A percentile compares a stretch with the other conserved stretches of the same genome.
phyloP scores from a whole-genome alignment of 495 filamentous ascomycete species.

The Penicillium samsonianum region DNA sequence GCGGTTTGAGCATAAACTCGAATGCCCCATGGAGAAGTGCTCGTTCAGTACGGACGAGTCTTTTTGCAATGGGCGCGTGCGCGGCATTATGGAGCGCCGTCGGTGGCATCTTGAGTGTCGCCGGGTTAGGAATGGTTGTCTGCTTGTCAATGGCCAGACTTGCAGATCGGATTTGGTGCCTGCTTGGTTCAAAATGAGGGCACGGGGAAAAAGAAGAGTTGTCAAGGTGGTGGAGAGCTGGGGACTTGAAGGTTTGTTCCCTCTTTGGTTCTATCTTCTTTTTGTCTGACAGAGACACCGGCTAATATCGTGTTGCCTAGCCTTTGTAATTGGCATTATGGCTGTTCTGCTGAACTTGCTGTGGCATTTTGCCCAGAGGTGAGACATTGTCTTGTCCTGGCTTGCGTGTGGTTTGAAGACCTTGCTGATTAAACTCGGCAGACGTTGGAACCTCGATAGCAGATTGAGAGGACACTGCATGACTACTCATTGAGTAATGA shows the following conservation, averaged over 20 bases:
- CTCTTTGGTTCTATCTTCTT: neutral
- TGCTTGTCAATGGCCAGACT: constrained; percentile 38
- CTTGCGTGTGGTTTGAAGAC: neutral
- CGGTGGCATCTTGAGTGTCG: constrained; percentile 46
- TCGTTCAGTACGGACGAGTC: constrained; percentile 48
- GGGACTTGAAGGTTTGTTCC: constrained; percentile 36
- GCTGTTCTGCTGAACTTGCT: constrained; percentile 8
- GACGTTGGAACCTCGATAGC: neutral
- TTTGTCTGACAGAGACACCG: neutral
- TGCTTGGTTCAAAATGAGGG: constrained; percentile 34
- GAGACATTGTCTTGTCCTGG: neutral
- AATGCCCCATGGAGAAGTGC: constrained; percentile 52
- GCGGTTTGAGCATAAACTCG: constrained; percentile 50
- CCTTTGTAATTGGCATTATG: neutral
- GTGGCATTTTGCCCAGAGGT: neutral
- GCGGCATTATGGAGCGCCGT: constrained; percentile 45
- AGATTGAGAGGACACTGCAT: neutral
- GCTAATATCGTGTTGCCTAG: neutral
- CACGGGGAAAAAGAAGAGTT: constrained; percentile 15
- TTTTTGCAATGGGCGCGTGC: constrained; percentile 45
- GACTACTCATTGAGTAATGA: neutral
- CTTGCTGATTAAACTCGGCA: neutral
- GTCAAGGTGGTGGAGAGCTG: constrained; percentile 11
- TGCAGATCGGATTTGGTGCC: constrained; percentile 38
- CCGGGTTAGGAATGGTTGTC: constrained; percentile 32